Evolutionary conservation across 73 alveolate species (phyloP).

Genomic region (Symbiodinium pilosum): DNA sequence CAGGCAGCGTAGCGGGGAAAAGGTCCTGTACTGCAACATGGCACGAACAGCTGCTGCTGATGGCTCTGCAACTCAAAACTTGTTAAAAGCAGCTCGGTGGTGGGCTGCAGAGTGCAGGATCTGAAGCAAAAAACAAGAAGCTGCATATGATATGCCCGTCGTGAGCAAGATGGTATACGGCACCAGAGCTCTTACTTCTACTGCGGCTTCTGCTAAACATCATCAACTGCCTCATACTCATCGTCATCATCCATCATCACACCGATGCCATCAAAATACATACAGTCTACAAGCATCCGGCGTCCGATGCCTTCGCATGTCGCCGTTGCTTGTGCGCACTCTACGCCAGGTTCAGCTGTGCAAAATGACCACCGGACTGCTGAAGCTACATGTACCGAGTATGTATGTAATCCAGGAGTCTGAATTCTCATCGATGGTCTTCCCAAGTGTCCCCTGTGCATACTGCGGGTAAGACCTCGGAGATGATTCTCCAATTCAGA

Average conservation of each 20-base stretch:
- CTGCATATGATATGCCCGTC: not conserved
- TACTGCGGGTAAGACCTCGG: not conserved
- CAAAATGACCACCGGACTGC: no score
- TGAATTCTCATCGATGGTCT: not conserved
- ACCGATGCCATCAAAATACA: no score
- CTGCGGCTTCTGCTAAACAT: not conserved
- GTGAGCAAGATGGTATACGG: not conserved
- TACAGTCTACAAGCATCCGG: no score
- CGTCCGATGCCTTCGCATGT: no score
- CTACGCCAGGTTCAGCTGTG: no score
- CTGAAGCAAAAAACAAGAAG: not conserved
- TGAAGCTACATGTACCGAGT: no score
- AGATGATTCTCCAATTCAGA: not conserved
- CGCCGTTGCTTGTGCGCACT: no score
- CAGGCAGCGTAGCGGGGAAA: not conserved
- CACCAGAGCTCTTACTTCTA: not conserved
- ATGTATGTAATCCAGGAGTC: not conserved
- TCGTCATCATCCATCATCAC: not conserved
- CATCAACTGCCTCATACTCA: not conserved
- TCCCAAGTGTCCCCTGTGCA: not conserved
- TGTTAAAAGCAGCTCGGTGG: not conserved
- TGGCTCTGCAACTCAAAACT: not conserved
- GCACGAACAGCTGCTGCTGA: not conserved
- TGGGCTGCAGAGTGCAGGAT: not conserved
- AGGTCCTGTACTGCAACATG: not conserved